phyloP scores from a whole-genome alignment of 2,329 filamentous ascomycete genomes.

The Coniochaeta sp. region DNA sequence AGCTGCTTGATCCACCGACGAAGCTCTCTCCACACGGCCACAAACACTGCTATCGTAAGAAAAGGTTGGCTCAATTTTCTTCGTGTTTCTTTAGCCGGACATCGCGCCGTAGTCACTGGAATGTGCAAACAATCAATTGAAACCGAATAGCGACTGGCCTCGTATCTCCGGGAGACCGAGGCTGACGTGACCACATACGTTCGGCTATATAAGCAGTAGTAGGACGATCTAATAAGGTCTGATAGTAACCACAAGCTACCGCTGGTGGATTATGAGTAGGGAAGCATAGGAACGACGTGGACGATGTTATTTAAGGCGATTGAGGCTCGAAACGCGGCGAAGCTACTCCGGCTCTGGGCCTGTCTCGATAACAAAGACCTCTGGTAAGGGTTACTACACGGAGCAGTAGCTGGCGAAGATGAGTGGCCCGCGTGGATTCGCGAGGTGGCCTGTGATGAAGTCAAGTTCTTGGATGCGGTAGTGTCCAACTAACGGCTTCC shows the following conservation, averaged over 20 bases:
- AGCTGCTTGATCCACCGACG: too few relatives aligned
- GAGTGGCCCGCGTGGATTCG: conserved; percentile 11
- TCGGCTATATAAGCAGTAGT: conserved; percentile 9
- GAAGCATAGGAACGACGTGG: conserved; percentile 12
- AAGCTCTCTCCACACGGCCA: too few relatives aligned
- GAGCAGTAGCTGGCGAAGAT: conserved; percentile 1
- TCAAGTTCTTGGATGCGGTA: conserved; percentile 10
- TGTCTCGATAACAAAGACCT: conserved; percentile 14
- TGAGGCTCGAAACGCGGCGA: conserved; percentile 7
- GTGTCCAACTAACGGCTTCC: too few relatives aligned
- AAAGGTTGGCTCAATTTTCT: too few relatives aligned
- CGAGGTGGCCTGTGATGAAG: conserved; percentile 8
- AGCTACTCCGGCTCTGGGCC: conserved; percentile 15
- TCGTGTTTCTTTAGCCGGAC: too few relatives aligned
- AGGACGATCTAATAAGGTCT: conserved; percentile 6
- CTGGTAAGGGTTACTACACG: conserved; percentile 12
- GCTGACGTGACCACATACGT: conserved; percentile 8
- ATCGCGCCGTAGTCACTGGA: too few relatives aligned
- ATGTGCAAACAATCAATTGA: too few relatives aligned
- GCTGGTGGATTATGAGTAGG: conserved; percentile 8
- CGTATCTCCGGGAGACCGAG: conserved; percentile 12
- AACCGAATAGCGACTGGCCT: conserved; percentile 13
- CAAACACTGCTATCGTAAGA: too few relatives aligned
- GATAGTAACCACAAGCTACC: neutral
- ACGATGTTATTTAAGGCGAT: conserved; percentile 11